phyloP scores from a whole-genome alignment of 2,329 filamentous ascomycete species.

The Colletotrichum aenigma region DNA sequence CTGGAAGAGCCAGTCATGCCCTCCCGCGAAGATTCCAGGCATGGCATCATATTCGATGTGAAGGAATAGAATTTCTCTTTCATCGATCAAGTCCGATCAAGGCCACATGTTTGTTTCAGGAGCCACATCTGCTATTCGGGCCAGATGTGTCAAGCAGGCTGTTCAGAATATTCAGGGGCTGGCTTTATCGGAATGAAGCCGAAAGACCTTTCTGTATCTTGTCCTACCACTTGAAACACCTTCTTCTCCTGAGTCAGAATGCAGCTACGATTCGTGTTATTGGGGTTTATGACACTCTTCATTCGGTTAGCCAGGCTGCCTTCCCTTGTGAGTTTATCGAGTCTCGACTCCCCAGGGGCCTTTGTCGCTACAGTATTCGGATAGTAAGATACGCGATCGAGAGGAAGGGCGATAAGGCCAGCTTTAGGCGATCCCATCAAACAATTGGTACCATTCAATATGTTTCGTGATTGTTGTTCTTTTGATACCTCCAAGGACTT shows the following conservation, averaged over 20 bases:
- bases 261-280: background rate
- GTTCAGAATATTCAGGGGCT: background rate
- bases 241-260: background rate
- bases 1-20: background rate
- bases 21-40: rapidly evolving
- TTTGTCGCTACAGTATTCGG: background rate
- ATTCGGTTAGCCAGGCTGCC: rapidly evolving
- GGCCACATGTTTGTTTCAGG: rapidly evolving
- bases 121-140: background rate
- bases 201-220: background rate
- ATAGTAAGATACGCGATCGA: background rate
- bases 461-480: background rate
- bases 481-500: background rate
- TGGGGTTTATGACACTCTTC: rapidly evolving
- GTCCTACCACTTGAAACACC: rapidly evolving
- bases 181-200: background rate
- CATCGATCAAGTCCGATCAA: too few species aligned
- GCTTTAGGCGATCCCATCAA: background rate
- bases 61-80: too few species aligned
- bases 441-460: rapidly evolving
- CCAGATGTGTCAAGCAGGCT: background rate
- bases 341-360: background rate
- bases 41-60: background rate
- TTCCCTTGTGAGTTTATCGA: background rate
- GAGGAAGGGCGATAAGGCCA: background rate